phyloP scores from a whole-genome alignment of 2,329 filamentous ascomycete genomes.

The Dryadomyces quercivorus region DNA sequence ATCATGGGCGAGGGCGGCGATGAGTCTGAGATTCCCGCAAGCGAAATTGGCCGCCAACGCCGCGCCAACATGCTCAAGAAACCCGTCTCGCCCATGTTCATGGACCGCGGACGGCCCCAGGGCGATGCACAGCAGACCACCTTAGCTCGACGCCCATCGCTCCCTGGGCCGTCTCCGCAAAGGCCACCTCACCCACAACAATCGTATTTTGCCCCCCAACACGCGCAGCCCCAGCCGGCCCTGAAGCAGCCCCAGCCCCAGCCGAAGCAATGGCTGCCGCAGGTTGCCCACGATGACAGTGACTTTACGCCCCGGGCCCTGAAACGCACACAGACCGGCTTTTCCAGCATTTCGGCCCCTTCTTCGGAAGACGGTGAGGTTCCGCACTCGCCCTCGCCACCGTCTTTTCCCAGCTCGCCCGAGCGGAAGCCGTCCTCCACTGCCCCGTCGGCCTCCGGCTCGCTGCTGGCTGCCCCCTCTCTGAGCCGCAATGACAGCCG shows the following conservation, averaged over 20 bases:
- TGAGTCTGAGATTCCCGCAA: conserved; percentile 60
- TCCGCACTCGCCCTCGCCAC: not conserved
- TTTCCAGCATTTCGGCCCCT: conserved; percentile 21
- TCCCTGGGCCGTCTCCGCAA: not conserved
- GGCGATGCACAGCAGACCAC: not conserved
- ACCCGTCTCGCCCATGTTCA: not conserved
- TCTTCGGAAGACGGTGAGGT: conserved; percentile 22
- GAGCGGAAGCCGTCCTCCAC: conserved; percentile 33
- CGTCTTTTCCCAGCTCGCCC: conserved; percentile 21
- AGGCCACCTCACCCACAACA: not conserved
- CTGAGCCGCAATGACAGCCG: conserved; percentile 37
- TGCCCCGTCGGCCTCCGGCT: conserved; percentile 14
- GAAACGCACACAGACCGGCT: conserved; percentile 46
- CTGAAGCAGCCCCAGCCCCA: conserved; percentile 33
- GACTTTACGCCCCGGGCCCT: conserved; percentile 42
- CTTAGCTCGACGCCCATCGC: not conserved
- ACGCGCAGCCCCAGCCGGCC: not conserved
- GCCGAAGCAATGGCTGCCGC: conserved; percentile 9
- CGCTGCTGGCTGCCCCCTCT: conserved; percentile 19
- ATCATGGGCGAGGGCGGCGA: conserved; percentile 89
- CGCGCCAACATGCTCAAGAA: conserved; percentile 16
- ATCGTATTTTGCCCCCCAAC: not conserved
- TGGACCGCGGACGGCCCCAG: not conserved
- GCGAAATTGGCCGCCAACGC: conserved; percentile 56
- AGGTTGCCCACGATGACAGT: not conserved